Evolutionary conservation across 2,329 filamentous ascomycete genomes (phyloP), one percentile per base, ranked within the genome.

Genomic region (Colletotrichum spinosum): DNA sequence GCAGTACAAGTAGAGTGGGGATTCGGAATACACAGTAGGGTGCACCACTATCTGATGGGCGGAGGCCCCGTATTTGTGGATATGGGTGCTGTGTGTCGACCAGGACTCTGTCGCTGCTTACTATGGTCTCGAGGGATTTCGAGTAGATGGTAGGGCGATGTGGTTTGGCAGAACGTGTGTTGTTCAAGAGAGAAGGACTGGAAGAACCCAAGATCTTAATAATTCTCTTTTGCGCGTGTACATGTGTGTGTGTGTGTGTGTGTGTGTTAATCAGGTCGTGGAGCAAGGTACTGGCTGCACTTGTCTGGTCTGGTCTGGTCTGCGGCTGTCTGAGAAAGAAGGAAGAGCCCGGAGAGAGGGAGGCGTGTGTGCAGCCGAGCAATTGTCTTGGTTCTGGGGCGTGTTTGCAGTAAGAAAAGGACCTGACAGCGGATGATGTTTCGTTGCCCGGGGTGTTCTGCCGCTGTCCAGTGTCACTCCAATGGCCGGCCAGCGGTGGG

Each of bases 21-120:
- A 65, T 53, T 34, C 42, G 58, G 57, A 58, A 25, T 25, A 25
- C 25, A 25, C 25, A 25, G 25, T 25, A 57, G 59, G 60, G 56
- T 67, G 67, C 60, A 68, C 57, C 61, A 67, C 60, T 63, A 63
- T 60, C 55, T 65, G 60, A 61, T 67, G 67, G 67, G 64, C 64
- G 67, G 57, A 65, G 54, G 50, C 55, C 53, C 63, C 67, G 64
- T 63, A 68, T 64, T 66, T 67, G 64, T 67, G 60, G 64, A 37
- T 55, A 63, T 65, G 54, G 25, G 54, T 4, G 17, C 13, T 45
- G 12, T 49, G 42, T 44, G 35, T 55, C 34, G 52, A 25, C 25
- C 33, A 33, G 34, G 45, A 41, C 17, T 56, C 25, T 52, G 45
- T 49, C 35, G 60, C 11, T 59, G 33, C 9, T n/a, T 55, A 11